phyloP scores from a whole-genome alignment of 2,329 filamentous ascomycete species.

The Ophiostoma tasmaniense region DNA sequence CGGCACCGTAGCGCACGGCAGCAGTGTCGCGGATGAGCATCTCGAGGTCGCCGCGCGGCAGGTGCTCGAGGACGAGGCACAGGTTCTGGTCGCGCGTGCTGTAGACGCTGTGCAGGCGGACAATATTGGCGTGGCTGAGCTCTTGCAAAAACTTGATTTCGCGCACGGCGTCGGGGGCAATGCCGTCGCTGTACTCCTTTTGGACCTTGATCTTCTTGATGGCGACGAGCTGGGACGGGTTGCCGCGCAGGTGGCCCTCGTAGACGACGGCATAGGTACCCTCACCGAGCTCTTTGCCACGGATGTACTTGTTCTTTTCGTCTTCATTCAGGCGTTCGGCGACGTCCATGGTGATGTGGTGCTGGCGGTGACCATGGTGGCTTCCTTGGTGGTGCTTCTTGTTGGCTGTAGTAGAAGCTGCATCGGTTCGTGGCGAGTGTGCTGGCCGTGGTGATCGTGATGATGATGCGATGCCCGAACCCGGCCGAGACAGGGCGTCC shows the following conservation, averaged over 20 bases:
- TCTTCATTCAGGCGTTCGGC: slow-evolving; percentile 76
- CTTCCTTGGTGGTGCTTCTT: slow-evolving; percentile 19
- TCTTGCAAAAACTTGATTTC: slow-evolving; percentile 95
- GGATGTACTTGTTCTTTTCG: slow-evolving; percentile 79
- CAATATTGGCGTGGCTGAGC: slow-evolving; percentile 90
- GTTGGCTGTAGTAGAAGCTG: not conserved
- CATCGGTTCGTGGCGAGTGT: slow-evolving; percentile 12
- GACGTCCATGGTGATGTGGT: slow-evolving; percentile 43
- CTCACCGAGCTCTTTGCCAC: slow-evolving; percentile 80
- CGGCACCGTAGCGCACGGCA: slow-evolving; percentile 68
- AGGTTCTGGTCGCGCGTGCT: slow-evolving; percentile 94
- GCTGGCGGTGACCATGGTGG: slow-evolving; percentile 16
- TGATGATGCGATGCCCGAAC: slow-evolving; percentile 12
- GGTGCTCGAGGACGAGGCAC: slow-evolving; percentile 87
- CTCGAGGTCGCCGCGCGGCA: slow-evolving; percentile 89
- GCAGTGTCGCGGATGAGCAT: slow-evolving; percentile 83
- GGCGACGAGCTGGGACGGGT: slow-evolving; percentile 69
- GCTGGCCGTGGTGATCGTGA: slow-evolving; percentile 4
- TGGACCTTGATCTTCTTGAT: slow-evolving; percentile 91
- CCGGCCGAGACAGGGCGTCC: slow-evolving; percentile 25
- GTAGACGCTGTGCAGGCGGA: slow-evolving; percentile 85
- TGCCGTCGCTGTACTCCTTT: slow-evolving; percentile 79
- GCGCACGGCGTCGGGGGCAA: slow-evolving; percentile 88
- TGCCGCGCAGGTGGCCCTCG: slow-evolving; percentile 67
- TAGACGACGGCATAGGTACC: slow-evolving; percentile 97